A percentile compares a stretch with the other conserved stretches of the same genome.
These are phyloP conservation scores for Cyclostephanos invisitatus DNA, from an alignment of 108 stramenopile genomes.

Conservation along the genomic window DNA sequence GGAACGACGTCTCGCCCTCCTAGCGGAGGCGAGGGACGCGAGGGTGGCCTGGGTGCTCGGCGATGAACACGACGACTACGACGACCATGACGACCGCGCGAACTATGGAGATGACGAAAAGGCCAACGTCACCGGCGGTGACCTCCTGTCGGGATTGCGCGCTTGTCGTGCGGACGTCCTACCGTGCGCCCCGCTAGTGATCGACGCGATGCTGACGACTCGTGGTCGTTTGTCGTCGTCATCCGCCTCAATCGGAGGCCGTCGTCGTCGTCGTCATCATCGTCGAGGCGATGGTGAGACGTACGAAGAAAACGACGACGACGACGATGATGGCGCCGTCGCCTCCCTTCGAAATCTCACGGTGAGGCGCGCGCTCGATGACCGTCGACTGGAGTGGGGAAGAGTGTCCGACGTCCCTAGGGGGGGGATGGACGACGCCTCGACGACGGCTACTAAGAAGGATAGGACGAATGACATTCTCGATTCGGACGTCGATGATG, in stretches of 20 bases:
- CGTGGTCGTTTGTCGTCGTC: too few relatives aligned
- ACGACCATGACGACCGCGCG: background rate
- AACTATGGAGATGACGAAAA: slow-evolving; percentile 9
- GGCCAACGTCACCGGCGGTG: too few relatives aligned
- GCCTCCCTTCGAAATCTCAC: slow-evolving; percentile 4
- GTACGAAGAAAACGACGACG: too few relatives aligned
- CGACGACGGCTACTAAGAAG: background rate
- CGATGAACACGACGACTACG: slow-evolving; percentile 8
- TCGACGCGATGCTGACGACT: slow-evolving; percentile 17
- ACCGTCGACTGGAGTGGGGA: slow-evolving; percentile 28
- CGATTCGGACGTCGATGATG: background rate
- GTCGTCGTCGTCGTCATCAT: too few relatives aligned
- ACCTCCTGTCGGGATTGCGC: slow-evolving; percentile 31
- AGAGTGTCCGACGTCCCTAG: slow-evolving; percentile 20
- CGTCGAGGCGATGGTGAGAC: too few relatives aligned
- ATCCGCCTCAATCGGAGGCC: background rate
- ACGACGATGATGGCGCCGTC: too few relatives aligned
- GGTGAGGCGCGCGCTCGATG: slow-evolving; percentile 25
- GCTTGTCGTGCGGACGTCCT: slow-evolving; percentile 29
- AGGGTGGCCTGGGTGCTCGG: slow-evolving; percentile 68
- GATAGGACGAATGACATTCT: background rate
- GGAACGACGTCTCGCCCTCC: slow-evolving; percentile 66
- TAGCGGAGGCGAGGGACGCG: slow-evolving; percentile 63
- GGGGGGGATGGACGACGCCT: background rate
- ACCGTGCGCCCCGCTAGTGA: slow-evolving; percentile 36